Base-by-base conservation (phyloP, 83 land plant species). In the Picea abies region DNA sequence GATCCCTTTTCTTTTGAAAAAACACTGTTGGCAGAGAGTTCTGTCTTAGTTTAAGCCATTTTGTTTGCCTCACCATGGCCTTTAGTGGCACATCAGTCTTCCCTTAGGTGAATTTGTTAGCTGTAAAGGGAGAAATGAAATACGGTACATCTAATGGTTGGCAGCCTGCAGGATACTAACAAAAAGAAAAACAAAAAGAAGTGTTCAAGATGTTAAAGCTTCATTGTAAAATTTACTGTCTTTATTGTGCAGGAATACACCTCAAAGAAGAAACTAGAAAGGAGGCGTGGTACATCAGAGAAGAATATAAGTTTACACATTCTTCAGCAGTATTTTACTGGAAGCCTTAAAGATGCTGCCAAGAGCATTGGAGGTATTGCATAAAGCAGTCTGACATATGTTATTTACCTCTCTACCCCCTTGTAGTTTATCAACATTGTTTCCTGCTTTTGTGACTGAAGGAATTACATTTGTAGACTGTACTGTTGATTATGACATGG, bases 291-390 rank as follows among this genome's bases (percentile, higher is more conserved):
- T 73, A 84, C 90, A 16, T 66, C 87, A 23, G 94, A 92, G 81
- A 92, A 85, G 56, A 88, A 83, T 78, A 89, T 92, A 63, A 88
- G 94, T 63, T 86, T 90, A 32, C 85, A 86, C 73, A 87, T 92
- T 84, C 94, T 92, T 82, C 92, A 92, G 78, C 88, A 88, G 23
- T 90, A 92, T 82, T 92, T 92, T 79, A 86, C 94, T 82, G 94
- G 94, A 78, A 92, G 94, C 66, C 90, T 92, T 2, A 92, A 92
- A 86, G 92, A 92, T 90, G 92, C 94, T 71, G 94, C 92, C 67
- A 88, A 85, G 82, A 86, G 89, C 82, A 84, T 92, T 83, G 94
- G 92, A 35, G 94, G 94, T 92, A 63, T 78, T 20, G 14, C n/a
- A 4, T 52, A 44, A n/a, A 44, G 49, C 77, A n/a, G 20, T 44